A percentile compares a stretch with the other conserved stretches of the same genome.
phyloP scores from a whole-genome alignment of 805 yeast species.

The Candida glaebosa region DNA sequence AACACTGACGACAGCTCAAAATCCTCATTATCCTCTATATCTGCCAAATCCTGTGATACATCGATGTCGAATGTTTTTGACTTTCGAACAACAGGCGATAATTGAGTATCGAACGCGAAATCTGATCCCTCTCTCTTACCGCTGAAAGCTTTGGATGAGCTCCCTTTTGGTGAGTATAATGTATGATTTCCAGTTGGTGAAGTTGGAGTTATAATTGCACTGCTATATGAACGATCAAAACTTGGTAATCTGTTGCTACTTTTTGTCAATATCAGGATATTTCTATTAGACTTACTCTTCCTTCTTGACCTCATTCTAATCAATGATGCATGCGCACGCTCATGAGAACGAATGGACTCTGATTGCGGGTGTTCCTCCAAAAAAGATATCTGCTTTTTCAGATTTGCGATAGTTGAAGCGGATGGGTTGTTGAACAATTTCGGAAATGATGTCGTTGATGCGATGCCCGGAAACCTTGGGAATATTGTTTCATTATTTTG shows the following conservation, averaged over 20 bases:
- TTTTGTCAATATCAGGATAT: constrained; percentile 23
- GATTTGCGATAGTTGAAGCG: constrained; percentile 2
- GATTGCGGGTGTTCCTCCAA: constrained; percentile 25
- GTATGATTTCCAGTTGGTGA: constrained; percentile 14
- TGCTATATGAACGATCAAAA: constrained; percentile 14
- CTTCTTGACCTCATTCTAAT: constrained; percentile 59
- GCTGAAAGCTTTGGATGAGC: constrained; percentile 5
- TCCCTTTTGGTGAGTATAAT: constrained; percentile 3
- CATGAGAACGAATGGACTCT: constrained; percentile 43
- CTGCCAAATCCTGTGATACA: constrained; percentile 3
- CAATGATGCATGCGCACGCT: constrained; percentile 64
- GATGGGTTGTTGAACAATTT: constrained; percentile 1
- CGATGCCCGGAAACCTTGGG: constrained; percentile 17
- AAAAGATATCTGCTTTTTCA: constrained; percentile 11
- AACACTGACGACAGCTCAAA: background rate
- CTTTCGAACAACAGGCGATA: constrained; percentile 3
- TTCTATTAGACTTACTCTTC: constrained; percentile 42
- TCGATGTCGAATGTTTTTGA: background rate
- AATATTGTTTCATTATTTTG: constrained; percentile 21
- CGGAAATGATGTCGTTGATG: constrained; percentile 5
- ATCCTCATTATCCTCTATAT: constrained; percentile 3
- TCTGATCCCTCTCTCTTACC: constrained; percentile 3
- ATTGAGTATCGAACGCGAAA: constrained; percentile 1
- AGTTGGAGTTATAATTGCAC: constrained; percentile 21
- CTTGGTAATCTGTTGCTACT: constrained; percentile 18